Percentiles rank a stretch among this genome's conserved stretches.
Evolutionary conservation across 345 rosid genomes (phyloP).

Genomic region (Trapa bicornis): DNA sequence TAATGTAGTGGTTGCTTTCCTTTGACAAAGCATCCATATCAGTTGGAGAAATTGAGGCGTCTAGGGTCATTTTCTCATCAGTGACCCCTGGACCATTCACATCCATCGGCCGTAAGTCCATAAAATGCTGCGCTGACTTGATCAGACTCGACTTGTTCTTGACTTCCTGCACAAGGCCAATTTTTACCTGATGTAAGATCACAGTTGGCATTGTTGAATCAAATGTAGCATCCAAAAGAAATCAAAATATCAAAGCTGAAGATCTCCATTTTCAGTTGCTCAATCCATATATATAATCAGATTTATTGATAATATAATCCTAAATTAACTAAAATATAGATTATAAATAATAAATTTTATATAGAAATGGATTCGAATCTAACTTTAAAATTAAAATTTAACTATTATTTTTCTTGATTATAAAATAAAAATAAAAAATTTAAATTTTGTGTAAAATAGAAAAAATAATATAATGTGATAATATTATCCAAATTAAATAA

Average conservation of each 20-base stretch:
- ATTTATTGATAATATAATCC: too few relatives aligned
- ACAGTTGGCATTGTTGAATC: too few relatives aligned
- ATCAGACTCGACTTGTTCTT: slow-evolving; percentile 14
- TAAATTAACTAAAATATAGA: too few relatives aligned
- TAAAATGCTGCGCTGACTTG: slow-evolving; percentile 20
- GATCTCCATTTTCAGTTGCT: neutral
- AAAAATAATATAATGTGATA: too few relatives aligned
- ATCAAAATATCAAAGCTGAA: neutral
- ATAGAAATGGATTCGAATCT: too few relatives aligned
- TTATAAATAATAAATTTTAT: too few relatives aligned
- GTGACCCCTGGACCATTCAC: slow-evolving; percentile 21
- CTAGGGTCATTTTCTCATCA: slow-evolving; percentile 19
- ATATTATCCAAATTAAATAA: too few relatives aligned
- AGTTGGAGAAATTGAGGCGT: slow-evolving; percentile 18
- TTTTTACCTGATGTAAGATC: neutral
- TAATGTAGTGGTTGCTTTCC: slow-evolving; percentile 14
- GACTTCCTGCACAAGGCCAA: slow-evolving; percentile 16
- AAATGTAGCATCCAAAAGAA: too few relatives aligned
- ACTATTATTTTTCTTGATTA: too few relatives aligned
- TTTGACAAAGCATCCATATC: slow-evolving; percentile 22
- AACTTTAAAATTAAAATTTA: too few relatives aligned
- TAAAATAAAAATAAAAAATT: too few relatives aligned
- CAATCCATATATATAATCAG: neutral
- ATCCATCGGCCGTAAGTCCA: slow-evolving; percentile 35
- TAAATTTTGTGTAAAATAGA: too few relatives aligned